Evolutionary conservation across 805 yeast species (phyloP), one percentile per base, ranked within the genome.

Genomic region (Candida cerambycidarum): DNA sequence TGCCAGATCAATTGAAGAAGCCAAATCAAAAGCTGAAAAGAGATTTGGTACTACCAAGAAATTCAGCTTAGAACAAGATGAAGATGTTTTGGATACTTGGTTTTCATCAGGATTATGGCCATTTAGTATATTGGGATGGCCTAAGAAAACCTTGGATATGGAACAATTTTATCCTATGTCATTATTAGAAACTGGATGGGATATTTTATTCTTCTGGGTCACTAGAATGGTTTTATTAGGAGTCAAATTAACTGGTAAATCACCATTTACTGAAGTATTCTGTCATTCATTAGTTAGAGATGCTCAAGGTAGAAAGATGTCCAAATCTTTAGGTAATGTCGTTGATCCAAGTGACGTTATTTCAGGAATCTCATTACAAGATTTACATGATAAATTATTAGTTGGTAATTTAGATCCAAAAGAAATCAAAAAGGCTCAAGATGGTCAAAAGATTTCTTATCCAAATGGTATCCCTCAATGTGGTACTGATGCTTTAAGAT

Each of bases 261-360:
- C 88, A 53, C 99, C 99, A 47, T 93, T 93, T 78, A 83, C 79
- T 54, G 98, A 93, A 69, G 98, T 93, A 13, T 93, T 89, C 81
- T 92, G 98, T 69, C 99, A 93, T 67, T 90, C 99, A 13, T 82
- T 93, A 65, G 97, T 93, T 32, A 89, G 99, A 72, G 99, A 93
- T 69, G 96, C 99, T 41, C 98, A 93, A 69, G 99, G 99, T 53
- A 84, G 99, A 65, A 93, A 93, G 72, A 90, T 93, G 99, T 92
- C 98, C 50, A 92, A 92, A 71, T 89, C 97, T 43, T 75, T 92
- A 54, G 99, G 99, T 69, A 93, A 93, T 57, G 99, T 93, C 51
- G 70, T 93, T 57, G 98, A 93, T 70, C 99, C 99, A 50, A 75
- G 85, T 49, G 98, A 93, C 65, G 98, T 93, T 42, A 90, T 95